These are phyloP conservation scores for Onygena corvina DNA, from an alignment of 2,329 filamentous ascomycete genomes.

Conservation along the genomic window DNA sequence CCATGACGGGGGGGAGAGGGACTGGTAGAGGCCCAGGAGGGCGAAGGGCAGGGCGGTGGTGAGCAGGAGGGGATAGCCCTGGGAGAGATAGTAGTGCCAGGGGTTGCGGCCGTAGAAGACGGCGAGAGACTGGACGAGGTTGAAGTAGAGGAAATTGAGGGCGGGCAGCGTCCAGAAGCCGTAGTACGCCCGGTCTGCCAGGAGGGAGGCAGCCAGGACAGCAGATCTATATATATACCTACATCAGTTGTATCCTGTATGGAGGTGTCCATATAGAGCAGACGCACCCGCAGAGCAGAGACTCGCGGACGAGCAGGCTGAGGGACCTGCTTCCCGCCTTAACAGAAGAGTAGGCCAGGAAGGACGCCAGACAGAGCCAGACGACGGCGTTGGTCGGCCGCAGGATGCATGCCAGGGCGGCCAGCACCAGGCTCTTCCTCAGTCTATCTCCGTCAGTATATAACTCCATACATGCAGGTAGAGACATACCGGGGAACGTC, in stretches of 20 bases:
- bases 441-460: conserved; percentile 32
- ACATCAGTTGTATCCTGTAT: not conserved
- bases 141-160: conserved; percentile 78
- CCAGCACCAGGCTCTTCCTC: conserved; percentile 56
- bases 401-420: conserved; percentile 70
- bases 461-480: not conserved
- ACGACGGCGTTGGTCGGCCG: conserved; percentile 82
- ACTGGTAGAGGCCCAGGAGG: conserved; percentile 37
- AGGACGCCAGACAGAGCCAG: conserved; percentile 57
- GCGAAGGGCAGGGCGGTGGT: conserved; percentile 74
- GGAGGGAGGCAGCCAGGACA: conserved; percentile 51
- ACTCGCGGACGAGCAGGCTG: conserved; percentile 48
- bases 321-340: conserved; percentile 17
- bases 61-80: conserved; percentile 76
- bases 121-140: conserved; percentile 73
- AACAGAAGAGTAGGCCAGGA: conserved; percentile 32
- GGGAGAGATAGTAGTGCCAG: conserved; percentile 84
- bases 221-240: conserved; percentile 17
- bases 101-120: conserved; percentile 87
- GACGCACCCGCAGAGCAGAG: conserved; percentile 45
- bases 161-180: conserved; percentile 78
- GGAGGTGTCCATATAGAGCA: too few relatives aligned
- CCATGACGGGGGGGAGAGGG: too few relatives aligned
- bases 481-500: conserved; percentile 9
- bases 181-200: conserved; percentile 69